Evolutionary conservation across 2,329 filamentous ascomycete species (phyloP).

Genomic region (Aschersonia sp.): DNA sequence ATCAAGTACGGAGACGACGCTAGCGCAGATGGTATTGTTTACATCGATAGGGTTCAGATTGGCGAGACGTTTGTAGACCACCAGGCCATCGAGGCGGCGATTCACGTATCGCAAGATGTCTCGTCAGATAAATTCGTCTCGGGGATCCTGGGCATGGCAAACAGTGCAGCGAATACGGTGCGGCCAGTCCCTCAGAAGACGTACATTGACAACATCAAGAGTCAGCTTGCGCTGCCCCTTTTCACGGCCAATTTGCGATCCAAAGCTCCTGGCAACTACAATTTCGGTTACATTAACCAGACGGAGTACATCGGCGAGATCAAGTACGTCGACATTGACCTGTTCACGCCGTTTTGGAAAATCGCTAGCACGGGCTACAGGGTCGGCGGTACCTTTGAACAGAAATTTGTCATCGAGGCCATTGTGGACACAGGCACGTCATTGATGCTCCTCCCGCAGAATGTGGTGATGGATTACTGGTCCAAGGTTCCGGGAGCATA

Average conservation of each 20-base stretch:
- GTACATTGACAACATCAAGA: slow-evolving; percentile 20
- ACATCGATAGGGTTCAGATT: slow-evolving; percentile 48
- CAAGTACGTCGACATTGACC: slow-evolving; percentile 37
- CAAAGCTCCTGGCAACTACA: slow-evolving; percentile 19
- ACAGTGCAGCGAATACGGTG: slow-evolving; percentile 18
- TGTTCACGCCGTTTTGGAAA: slow-evolving; percentile 44
- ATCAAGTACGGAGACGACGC: slow-evolving; percentile 54
- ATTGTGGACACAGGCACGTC: slow-evolving; percentile 63
- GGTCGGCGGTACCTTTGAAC: slow-evolving; percentile 22
- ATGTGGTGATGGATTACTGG: slow-evolving; percentile 46
- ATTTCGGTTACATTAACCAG: slow-evolving; percentile 36
- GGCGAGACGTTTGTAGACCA: slow-evolving; percentile 41
- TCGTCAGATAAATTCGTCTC: slow-evolving; percentile 18
- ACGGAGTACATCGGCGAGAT: slow-evolving; percentile 42
- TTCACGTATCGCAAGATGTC: slow-evolving; percentile 33
- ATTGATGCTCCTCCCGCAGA: slow-evolving; percentile 42
- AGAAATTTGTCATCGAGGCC: slow-evolving; percentile 17
- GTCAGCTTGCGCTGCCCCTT: slow-evolving; percentile 13
- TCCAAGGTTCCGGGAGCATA: slow-evolving; percentile 34
- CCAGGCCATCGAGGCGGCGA: slow-evolving; percentile 54
- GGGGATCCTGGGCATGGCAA: slow-evolving; percentile 21
- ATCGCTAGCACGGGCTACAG: slow-evolving; percentile 42
- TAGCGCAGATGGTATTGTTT: slow-evolving; percentile 48
- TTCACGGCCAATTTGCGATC: slow-evolving; percentile 22
- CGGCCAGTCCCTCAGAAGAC: slow-evolving; percentile 16